Conservation (phyloP, 2,329 filamentous ascomycete species). For the Alternaria ethzedia region DNA sequence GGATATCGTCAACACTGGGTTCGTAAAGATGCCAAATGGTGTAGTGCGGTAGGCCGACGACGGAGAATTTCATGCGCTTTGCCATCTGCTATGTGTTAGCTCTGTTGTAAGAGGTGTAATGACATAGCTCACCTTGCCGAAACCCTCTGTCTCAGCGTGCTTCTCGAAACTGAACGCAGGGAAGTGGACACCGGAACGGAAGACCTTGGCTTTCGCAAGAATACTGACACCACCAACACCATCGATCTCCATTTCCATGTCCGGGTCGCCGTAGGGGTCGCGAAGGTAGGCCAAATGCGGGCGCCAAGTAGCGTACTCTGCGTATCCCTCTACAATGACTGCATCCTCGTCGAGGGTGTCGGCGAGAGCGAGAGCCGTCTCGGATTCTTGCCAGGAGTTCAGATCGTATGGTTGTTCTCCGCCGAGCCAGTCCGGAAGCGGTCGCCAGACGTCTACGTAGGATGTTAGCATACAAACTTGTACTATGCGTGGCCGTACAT, state of each 20-base stretch:
- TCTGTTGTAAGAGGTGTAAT: neutral
- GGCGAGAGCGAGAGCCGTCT: conserved; percentile 90
- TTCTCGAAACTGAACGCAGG: conserved; percentile 98
- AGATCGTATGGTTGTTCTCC: conserved; percentile 98
- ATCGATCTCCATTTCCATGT: conserved; percentile 99
- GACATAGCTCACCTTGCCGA: conserved; percentile 78
- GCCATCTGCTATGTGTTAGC: conserved; percentile 74
- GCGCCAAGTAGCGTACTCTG: conserved; percentile 97
- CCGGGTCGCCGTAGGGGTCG: conserved; percentile 95
- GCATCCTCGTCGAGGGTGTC: conserved; percentile 97
- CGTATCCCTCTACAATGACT: conserved; percentile 98
- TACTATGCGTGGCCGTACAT: conserved; percentile 24
- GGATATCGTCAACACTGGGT: conserved; percentile 95
- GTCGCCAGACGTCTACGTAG: conserved; percentile 81
- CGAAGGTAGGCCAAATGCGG: conserved; percentile 96
- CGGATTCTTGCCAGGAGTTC: conserved; percentile 99
- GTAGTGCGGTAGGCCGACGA: conserved; percentile 95
- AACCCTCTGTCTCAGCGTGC: conserved; percentile 97
- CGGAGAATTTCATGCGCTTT: conserved; percentile 92
- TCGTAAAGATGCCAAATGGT: conserved; percentile 99
- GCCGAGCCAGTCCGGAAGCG: conserved; percentile 97
- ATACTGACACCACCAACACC: conserved; percentile 98
- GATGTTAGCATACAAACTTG: conserved; percentile 21
- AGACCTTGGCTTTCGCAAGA: conserved; percentile 92
- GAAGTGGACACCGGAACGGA: conserved; percentile 94